Conservation (phyloP, 768 basidiomycete genomes). For the Rhodosporidiobolus sp. region DNA sequence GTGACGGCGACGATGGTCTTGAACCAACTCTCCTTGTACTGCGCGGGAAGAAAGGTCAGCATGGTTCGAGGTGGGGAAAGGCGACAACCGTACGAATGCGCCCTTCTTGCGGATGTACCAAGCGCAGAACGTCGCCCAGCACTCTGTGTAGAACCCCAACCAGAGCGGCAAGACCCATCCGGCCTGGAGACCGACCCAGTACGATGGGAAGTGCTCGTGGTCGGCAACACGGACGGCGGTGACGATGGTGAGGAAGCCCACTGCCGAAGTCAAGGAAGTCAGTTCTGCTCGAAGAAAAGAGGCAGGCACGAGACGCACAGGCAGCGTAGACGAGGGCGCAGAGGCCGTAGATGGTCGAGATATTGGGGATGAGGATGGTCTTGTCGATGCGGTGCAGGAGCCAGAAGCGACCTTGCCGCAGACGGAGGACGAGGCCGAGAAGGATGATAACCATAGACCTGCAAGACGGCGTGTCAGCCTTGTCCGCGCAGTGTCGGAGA, state of each 20-base stretch:
- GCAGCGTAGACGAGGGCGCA: constrained; percentile 16
- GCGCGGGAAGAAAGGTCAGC: neutral
- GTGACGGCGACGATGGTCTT: constrained; percentile 6
- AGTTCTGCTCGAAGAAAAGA: neutral
- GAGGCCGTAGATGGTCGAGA: neutral
- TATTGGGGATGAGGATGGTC: constrained; percentile 20
- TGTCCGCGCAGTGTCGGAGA: too few relatives aligned
- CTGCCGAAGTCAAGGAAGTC: neutral
- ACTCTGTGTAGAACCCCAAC: constrained; percentile 17
- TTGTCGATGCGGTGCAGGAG: constrained; percentile 15
- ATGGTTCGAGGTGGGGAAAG: neutral
- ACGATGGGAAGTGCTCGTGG: neutral
- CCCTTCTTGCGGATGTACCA: constrained; percentile 28
- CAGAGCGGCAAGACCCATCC: constrained; percentile 9
- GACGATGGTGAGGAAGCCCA: constrained; percentile 9
- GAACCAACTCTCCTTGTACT: constrained; percentile 2
- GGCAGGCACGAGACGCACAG: neutral
- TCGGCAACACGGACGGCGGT: constrained; percentile 2
- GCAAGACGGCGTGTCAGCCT: neutral
- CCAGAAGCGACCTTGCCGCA: constrained; percentile 20
- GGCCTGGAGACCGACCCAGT: neutral
- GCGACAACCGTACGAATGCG: constrained; percentile 1
- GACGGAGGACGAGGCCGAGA: constrained; percentile 4
- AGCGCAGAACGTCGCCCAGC: constrained; percentile 12
- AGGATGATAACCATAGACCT: constrained; percentile 11